Evolutionary conservation across 805 yeast genomes (phyloP).

Genomic region (Hanseniaspora meyeri): DNA sequence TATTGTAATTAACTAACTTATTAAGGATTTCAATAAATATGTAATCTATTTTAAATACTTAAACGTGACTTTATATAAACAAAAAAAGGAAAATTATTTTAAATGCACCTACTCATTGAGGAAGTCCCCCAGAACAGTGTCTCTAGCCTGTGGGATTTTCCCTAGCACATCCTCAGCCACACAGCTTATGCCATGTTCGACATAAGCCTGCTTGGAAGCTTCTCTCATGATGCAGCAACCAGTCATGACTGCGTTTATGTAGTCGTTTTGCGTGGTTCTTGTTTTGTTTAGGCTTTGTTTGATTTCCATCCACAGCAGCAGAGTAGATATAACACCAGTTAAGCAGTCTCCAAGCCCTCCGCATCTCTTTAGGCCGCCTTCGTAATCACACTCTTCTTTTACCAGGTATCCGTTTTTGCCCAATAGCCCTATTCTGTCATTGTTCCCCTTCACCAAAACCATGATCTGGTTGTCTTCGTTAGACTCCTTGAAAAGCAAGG

Average conservation of each 20-base stretch:
- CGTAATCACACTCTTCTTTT: constrained; percentile 32
- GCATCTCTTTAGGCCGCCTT: constrained; percentile 68
- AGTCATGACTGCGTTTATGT: constrained; percentile 1
- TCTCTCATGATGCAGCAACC: constrained; percentile 9
- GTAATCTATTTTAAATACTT: too few species aligned
- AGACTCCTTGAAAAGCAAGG: neutral
- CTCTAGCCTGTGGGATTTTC: neutral
- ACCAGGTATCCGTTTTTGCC: constrained; percentile 37
- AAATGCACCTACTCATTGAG: neutral
- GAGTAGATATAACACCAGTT: constrained; percentile 39
- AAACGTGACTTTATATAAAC: neutral
- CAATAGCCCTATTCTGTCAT: constrained; percentile 35
- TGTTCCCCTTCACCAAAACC: constrained; percentile 52
- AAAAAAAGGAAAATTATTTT: neutral
- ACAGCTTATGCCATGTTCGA: neutral
- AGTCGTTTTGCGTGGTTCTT: neutral
- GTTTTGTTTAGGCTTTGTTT: neutral
- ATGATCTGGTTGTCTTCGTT: neutral
- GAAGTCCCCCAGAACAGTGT: constrained; percentile 1
- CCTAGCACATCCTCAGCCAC: constrained; percentile 8
- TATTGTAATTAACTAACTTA: too few species aligned
- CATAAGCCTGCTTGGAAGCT: constrained; percentile 1
- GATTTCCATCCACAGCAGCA: constrained; percentile 6
- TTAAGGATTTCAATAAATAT: too few species aligned
- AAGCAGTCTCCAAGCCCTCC: constrained; percentile 97